A percentile compares a stretch with the other conserved stretches of the same genome.
Conservation (phyloP, 257 asterid species). For the Jasminum sambac region DNA sequence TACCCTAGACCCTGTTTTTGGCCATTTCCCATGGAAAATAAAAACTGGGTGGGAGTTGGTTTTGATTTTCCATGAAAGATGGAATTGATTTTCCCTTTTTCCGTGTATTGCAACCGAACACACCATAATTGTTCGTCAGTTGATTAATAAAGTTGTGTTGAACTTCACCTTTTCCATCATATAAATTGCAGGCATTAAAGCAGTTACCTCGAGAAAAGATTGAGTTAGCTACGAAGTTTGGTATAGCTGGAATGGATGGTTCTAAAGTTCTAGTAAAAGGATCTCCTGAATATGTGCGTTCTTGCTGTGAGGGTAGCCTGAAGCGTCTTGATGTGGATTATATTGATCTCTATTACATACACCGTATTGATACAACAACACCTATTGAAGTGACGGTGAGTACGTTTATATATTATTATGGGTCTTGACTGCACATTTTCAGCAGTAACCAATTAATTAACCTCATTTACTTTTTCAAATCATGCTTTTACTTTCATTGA, state of each 20-base stretch:
- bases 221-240: background rate
- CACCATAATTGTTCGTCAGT: too few species aligned
- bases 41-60: too few species aligned
- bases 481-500: too few species aligned
- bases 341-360: constrained; percentile 62
- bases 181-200: background rate
- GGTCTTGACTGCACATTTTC: background rate
- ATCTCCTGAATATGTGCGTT: constrained; percentile 23
- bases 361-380: constrained; percentile 50
- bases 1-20: too few species aligned
- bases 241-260: background rate
- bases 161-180: background rate
- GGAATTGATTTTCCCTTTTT: too few species aligned
- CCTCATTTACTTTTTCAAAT: background rate
- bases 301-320: constrained; percentile 67
- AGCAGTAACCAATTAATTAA: background rate
- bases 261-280: background rate
- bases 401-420: background rate
- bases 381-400: constrained; percentile 69
- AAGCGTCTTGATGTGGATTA: constrained; percentile 57
- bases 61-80: too few species aligned
- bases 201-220: background rate
- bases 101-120: too few species aligned
- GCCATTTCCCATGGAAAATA: too few species aligned
- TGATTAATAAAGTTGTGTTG: background rate